phyloP scores from a whole-genome alignment of 75 land plant genomes.

The Cunninghamia lanceolata region DNA sequence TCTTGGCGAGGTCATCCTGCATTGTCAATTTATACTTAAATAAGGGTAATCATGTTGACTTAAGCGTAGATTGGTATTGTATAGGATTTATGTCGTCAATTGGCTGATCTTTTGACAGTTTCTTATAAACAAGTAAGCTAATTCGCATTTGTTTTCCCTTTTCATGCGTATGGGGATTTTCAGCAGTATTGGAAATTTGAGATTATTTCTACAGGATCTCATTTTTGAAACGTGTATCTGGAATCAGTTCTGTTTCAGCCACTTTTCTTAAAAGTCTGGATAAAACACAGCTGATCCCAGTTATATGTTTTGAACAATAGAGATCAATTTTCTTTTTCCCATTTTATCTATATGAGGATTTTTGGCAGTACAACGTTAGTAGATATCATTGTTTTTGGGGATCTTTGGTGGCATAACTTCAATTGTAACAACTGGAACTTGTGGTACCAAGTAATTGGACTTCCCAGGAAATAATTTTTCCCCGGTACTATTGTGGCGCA shows the following conservation, averaged over 20 bases:
- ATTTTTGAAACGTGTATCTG: background rate
- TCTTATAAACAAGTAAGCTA: background rate
- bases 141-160: background rate
- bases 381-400: background rate
- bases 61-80: background rate
- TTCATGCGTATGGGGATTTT: background rate
- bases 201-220: background rate
- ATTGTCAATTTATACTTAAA: too few relatives aligned
- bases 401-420: background rate
- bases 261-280: background rate
- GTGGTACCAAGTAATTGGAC: background rate
- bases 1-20: background rate
- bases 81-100: background rate
- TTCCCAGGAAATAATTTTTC: background rate
- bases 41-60: background rate
- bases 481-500: background rate
- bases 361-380: background rate
- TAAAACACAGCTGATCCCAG: background rate
- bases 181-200: background rate
- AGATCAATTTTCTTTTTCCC: background rate
- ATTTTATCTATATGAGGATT: background rate
- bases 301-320: background rate
- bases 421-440: background rate
- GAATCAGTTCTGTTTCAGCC: background rate
- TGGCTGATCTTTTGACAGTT: background rate